phyloP scores from a whole-genome alignment of 805 yeast species.

The Sporopachydermia quercuum region DNA sequence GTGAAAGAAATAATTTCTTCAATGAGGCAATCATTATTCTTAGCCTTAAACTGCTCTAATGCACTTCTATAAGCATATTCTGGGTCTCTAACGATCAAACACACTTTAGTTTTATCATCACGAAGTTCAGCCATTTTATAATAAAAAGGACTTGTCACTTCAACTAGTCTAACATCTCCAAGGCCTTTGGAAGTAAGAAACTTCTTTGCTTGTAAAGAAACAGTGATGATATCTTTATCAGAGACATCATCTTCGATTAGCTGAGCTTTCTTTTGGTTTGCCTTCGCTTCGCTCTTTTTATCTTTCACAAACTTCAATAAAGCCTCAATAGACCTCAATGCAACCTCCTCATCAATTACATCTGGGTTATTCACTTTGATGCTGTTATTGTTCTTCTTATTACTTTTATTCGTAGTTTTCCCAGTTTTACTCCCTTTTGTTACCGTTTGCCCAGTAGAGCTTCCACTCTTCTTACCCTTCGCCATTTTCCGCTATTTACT shows the following conservation, averaged over 20 bases:
- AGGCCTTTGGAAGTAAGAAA: neutral
- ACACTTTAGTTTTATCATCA: constrained; percentile 35
- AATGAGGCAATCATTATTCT: constrained; percentile 15
- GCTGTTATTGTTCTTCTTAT: too few relatives aligned
- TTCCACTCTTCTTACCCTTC: too few relatives aligned
- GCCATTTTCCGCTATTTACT: too few relatives aligned
- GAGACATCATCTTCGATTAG: constrained; percentile 1
- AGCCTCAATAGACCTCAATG: neutral
- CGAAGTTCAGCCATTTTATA: neutral
- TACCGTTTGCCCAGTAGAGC: too few relatives aligned
- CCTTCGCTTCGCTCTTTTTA: neutral
- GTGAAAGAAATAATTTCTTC: constrained; percentile 50
- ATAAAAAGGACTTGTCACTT: neutral
- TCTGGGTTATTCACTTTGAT: too few relatives aligned
- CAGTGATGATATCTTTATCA: neutral
- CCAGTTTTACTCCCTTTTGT: too few relatives aligned
- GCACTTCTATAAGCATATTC: constrained; percentile 25
- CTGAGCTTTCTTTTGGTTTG: neutral
- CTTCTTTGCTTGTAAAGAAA: neutral
- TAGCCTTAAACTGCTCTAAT: constrained; percentile 11
- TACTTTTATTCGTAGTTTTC: too few relatives aligned
- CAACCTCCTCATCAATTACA: neutral
- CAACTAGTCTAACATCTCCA: neutral
- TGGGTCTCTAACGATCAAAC: constrained; percentile 61
- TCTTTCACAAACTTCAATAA: neutral